These are phyloP conservation scores for Corymbia citriodora DNA, from an alignment of 441 rosid genomes.

Conservation along the genomic window DNA sequence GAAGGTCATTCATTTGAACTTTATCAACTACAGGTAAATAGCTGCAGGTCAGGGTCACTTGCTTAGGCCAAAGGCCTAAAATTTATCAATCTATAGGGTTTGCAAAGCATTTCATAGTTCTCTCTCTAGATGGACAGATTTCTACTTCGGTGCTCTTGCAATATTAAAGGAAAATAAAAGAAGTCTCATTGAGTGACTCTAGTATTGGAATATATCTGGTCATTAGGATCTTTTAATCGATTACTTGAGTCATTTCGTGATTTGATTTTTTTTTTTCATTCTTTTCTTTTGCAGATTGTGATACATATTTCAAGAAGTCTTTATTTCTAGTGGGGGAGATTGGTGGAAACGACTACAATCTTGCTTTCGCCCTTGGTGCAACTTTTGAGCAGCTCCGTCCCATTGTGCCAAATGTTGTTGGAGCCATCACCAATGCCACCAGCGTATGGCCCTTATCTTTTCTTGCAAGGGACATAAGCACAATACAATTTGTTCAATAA, in stretches of 20 bases:
- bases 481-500: neutral
- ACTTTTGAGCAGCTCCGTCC: neutral
- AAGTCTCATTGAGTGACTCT: neutral
- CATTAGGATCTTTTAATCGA: neutral
- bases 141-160: neutral
- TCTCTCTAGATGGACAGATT: neutral
- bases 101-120: neutral
- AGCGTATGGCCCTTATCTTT: neutral
- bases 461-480: neutral
- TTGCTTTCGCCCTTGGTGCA: neutral
- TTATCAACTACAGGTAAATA: too few relatives aligned
- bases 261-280: neutral
- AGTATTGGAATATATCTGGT: neutral
- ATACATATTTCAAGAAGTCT: neutral
- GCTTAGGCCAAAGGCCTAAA: too few relatives aligned
- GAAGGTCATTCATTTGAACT: neutral
- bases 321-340: neutral
- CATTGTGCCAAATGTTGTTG: neutral
- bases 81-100: too few relatives aligned
- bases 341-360: neutral
- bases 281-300: neutral
- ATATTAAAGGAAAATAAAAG: neutral
- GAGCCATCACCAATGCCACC: neutral
- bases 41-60: too few relatives aligned
- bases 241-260: neutral